Percentiles rank a stretch among this genome's conserved stretches.
Conservation (phyloP, 371 early-diverging fungal genomes). For the Mortierella sp. region DNA sequence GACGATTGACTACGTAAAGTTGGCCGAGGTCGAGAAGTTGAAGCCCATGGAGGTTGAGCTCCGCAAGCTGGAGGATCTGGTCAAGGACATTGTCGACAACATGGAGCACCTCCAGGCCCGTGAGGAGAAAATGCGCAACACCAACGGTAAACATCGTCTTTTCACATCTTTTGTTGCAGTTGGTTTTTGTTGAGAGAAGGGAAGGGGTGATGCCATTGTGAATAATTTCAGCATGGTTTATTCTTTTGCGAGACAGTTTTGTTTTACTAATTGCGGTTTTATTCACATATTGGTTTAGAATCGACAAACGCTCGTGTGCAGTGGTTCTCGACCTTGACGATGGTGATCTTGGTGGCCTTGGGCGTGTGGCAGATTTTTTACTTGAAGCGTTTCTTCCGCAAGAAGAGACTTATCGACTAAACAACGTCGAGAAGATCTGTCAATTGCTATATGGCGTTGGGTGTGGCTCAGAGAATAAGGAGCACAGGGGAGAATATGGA, state of each 20-base stretch:
- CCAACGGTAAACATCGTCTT: constrained; percentile 76
- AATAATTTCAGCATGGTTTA: too few relatives aligned
- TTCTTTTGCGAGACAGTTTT: too few relatives aligned
- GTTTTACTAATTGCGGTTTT: too few relatives aligned
- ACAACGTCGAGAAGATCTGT: not conserved
- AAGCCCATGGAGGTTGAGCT: constrained; percentile 93
- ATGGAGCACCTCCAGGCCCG: constrained; percentile 85
- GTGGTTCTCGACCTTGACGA: constrained; percentile 80
- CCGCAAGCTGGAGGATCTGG: constrained; percentile 80
- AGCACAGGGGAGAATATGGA: too few relatives aligned
- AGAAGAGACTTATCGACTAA: constrained; percentile 87
- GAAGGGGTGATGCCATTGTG: too few relatives aligned
- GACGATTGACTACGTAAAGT: constrained; percentile 77
- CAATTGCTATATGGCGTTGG: too few relatives aligned
- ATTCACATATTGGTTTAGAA: too few relatives aligned
- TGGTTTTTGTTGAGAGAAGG: not conserved
- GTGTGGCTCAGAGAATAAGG: too few relatives aligned
- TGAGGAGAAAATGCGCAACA: constrained; percentile 87
- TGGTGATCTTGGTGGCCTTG: constrained; percentile 74
- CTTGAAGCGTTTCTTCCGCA: constrained; percentile 87
- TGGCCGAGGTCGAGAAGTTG: constrained; percentile 82
- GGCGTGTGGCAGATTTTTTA: constrained; percentile 90
- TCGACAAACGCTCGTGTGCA: constrained; percentile 88
- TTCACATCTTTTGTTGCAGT: not conserved
- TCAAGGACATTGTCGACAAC: constrained; percentile 82